Base-by-base conservation (phyloP, 2,329 filamentous ascomycete species). In the Alternaria ethzedia region DNA sequence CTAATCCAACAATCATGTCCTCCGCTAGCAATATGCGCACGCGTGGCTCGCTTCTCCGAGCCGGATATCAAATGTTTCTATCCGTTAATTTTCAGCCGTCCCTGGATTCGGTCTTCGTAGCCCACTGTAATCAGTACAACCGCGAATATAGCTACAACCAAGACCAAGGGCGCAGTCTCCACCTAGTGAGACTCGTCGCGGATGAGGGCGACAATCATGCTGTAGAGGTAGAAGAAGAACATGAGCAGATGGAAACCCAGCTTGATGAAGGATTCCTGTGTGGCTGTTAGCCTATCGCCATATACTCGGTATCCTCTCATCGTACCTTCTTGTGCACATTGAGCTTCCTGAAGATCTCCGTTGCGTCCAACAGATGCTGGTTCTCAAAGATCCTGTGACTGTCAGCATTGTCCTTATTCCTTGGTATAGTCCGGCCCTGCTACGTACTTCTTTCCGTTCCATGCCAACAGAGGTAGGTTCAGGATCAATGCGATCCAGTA, bases 181-280 rank as follows among this genome's bases (percentile, higher is more conserved):
- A 59, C 76, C 79, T 72, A 97, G 83, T 94, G 88, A 64, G 91
- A 89, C 84, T 99, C 96, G 82, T 98, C 96, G 78, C 91, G 90
- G 86, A 99, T 99, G 68, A 99, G 88, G 71, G 96, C 95, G 69
- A 97, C 95, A 74, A 96, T 96, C 92, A 96, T 96, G 90, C 92
- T 96, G 88, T 97, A 97, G 61, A 99, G 91, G 85, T 99, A 99
- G 89, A 98, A 99, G 90, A 99, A 99, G 89, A 99, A 99, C 94
- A 99, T 97, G 84, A 99, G 82, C 65, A 99, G 86, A 83, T 99
- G 96, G 87, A 99, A 99, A 60, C 95, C 96, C 46, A 99, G 92
- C 86, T 99, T 99, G 85, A 96, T 90, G 82, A 99, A 99, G 0
- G 96, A 98, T 89, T 99, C 96, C 94, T 97, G 43, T 9, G 13